phyloP scores from a whole-genome alignment of 495 filamentous ascomycete species.

The Thermochaetoides thermophila region DNA sequence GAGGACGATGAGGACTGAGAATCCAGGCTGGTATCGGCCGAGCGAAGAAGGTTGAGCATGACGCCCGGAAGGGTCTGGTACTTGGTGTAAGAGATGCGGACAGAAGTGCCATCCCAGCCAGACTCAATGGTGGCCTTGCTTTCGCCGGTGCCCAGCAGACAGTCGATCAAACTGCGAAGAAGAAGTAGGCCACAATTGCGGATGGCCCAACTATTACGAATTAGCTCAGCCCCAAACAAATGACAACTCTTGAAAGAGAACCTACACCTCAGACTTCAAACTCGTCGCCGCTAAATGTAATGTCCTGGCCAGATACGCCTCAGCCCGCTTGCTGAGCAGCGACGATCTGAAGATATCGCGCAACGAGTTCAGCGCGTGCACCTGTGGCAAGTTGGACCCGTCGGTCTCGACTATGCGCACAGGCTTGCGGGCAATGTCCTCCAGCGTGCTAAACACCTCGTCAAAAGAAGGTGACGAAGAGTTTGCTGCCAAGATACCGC shows the following conservation, averaged over 20 bases:
- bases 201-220: conserved; percentile 60
- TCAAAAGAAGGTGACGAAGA: conserved; percentile 32
- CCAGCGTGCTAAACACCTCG: conserved; percentile 34
- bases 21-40: conserved; percentile 24
- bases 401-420: conserved; percentile 38
- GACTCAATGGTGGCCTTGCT: conserved; percentile 34
- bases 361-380: conserved; percentile 84
- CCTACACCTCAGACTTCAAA: conserved; percentile 50
- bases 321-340: conserved; percentile 45
- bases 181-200: conserved; percentile 86
- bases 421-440: conserved; percentile 39
- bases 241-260: conserved; percentile 10
- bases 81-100: conserved; percentile 48
- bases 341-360: conserved; percentile 77
- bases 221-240: no score
- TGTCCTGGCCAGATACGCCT: conserved; percentile 52
- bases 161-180: conserved; percentile 65
- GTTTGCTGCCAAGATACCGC: conserved; percentile 53
- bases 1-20: conserved; percentile 17
- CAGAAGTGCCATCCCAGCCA: conserved; percentile 35
- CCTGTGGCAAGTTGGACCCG: conserved; percentile 63
- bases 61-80: conserved; percentile 57
- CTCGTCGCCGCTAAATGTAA: conserved; percentile 60
- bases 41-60: conserved; percentile 47
- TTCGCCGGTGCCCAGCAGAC: conserved; percentile 53